phyloP scores from a whole-genome alignment of 768 basidiomycete species.

The Peribolospora baueri region DNA sequence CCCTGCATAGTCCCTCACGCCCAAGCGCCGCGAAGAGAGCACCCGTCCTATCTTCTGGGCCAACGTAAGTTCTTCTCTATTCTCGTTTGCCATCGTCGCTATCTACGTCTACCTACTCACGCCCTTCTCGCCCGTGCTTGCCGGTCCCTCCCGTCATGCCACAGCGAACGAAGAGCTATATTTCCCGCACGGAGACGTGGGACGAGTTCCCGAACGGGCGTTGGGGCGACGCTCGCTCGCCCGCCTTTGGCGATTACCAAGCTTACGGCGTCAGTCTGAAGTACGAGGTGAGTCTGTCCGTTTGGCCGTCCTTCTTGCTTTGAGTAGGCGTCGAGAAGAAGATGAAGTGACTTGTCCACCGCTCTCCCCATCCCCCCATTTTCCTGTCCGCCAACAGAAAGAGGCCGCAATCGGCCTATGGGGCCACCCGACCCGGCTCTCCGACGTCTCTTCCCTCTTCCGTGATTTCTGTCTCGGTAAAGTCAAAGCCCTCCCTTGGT shows the following conservation, averaged over 20 bases:
- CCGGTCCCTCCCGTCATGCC: too few species aligned
- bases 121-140: not conserved
- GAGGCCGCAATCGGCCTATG: slow-evolving; percentile 37
- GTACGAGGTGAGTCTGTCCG: slow-evolving; percentile 24
- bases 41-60: slow-evolving; percentile 99
- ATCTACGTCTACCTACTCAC: not conserved
- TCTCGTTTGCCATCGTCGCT: not conserved
- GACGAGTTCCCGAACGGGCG: slow-evolving; percentile 89
- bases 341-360: slow-evolving; percentile 1
- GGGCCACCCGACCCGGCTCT: slow-evolving; percentile 41
- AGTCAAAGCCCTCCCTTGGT: slow-evolving; percentile 65
- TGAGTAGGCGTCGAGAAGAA: too few species aligned
- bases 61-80: slow-evolving; percentile 27
- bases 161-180: too few species aligned
- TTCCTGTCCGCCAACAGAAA: slow-evolving; percentile 27
- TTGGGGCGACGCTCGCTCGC: slow-evolving; percentile 87
- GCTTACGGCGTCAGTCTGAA: slow-evolving; percentile 81
- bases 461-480: slow-evolving; percentile 44
- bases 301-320: not conserved
- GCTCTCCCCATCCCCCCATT: too few species aligned
- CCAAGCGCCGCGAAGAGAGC: slow-evolving; percentile 64
- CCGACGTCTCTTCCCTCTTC: slow-evolving; percentile 56
- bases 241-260: slow-evolving; percentile 90
- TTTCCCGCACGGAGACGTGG: not conserved
- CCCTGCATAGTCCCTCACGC: slow-evolving; percentile 51